These are phyloP conservation scores for Dichotomopilus funicola DNA, from an alignment of 2,329 filamentous ascomycete genomes.

Conservation along the genomic window DNA sequence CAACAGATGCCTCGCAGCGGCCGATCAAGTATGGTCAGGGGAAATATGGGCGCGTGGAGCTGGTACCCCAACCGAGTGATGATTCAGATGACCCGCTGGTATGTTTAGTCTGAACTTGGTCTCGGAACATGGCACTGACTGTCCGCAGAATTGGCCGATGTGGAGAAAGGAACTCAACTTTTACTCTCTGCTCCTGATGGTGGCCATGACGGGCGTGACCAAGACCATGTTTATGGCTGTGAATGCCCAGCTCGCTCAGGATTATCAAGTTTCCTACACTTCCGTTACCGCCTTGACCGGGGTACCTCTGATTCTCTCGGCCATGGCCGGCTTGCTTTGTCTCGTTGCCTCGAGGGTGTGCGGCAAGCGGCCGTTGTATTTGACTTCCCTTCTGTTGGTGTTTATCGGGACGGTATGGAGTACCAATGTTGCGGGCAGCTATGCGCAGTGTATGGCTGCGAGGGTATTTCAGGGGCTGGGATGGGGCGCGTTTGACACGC, in stretches of 20 bases:
- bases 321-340: constrained; percentile 38
- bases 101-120: constrained; percentile 18
- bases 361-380: constrained; percentile 49
- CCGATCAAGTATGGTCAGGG: constrained; percentile 44
- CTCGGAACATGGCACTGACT: constrained; percentile 3
- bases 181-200: constrained; percentile 39
- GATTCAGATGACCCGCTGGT: constrained; percentile 49
- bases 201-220: constrained; percentile 42
- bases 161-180: constrained; percentile 50
- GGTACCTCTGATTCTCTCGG: constrained; percentile 45
- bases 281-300: constrained; percentile 45
- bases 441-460: constrained; percentile 43
- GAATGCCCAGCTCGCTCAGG: constrained; percentile 37
- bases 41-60: constrained; percentile 37
- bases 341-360: constrained; percentile 39
- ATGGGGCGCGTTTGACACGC: constrained; percentile 53
- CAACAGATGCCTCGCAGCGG: constrained; percentile 29
- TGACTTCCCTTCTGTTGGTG: constrained; percentile 39
- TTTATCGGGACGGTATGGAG: constrained; percentile 48
- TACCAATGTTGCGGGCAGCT: constrained; percentile 36
- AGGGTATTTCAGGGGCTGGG: constrained; percentile 50
- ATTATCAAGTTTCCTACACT: constrained; percentile 41
- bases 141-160: constrained; percentile 46
- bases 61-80: constrained; percentile 51
- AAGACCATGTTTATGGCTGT: constrained; percentile 49